Conservation (phyloP, 129 eudicot species). For the Lactuca sativa region DNA sequence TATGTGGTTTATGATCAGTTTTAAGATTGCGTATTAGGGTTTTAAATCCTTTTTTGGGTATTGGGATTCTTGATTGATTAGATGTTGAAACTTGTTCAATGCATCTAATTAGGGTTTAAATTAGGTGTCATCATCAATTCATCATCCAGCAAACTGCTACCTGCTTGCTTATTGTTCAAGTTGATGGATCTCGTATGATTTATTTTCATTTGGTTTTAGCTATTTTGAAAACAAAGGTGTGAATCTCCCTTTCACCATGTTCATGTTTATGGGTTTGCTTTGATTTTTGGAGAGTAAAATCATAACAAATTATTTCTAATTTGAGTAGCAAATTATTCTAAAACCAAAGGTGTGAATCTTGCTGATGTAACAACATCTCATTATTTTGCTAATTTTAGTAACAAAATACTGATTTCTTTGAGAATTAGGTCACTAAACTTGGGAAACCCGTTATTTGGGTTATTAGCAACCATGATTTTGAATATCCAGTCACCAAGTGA, state of each 20-base stretch:
- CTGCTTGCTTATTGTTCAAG: conserved; percentile 1
- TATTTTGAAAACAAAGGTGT: not conserved
- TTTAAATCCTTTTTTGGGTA: not conserved
- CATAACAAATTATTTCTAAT: not conserved
- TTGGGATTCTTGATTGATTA: not conserved
- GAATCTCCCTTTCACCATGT: not conserved
- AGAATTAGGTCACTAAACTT: not conserved
- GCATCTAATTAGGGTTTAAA: conserved; percentile 1
- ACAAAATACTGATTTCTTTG: not conserved
- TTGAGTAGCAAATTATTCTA: not conserved
- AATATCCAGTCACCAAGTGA: not conserved
- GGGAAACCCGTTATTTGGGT: not conserved
- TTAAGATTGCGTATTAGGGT: not conserved
- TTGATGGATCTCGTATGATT: not conserved
- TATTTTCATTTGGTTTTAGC: not conserved
- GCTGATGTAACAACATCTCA: too few species aligned
- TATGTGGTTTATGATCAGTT: not conserved
- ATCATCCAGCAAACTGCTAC: not conserved
- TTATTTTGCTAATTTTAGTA: not conserved
- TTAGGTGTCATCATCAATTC: not conserved
- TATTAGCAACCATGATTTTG: too few species aligned
- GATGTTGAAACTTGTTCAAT: not conserved
- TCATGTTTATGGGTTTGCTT: not conserved
- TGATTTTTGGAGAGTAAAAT: not conserved
- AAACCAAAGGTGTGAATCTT: too few species aligned